These are phyloP conservation scores for Fragilaria radians DNA, from an alignment of 108 stramenopile species.

Conservation along the genomic window DNA sequence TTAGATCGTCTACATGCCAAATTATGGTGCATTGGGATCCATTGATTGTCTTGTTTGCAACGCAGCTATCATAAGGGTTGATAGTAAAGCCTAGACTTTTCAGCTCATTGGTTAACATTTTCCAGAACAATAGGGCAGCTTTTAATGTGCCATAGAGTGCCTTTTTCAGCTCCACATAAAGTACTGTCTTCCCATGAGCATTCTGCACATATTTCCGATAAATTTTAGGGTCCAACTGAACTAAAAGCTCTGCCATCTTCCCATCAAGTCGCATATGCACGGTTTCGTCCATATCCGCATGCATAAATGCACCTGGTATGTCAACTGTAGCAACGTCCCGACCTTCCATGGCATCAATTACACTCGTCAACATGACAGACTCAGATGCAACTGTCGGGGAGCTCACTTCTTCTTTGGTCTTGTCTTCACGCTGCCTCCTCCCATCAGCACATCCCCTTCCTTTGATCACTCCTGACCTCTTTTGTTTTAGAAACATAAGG, in stretches of 20 bases:
- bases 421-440: constrained; percentile 23
- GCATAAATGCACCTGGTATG: constrained; percentile 35
- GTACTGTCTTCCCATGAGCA: constrained; percentile 11
- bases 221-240: constrained; percentile 9
- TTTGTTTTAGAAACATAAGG: constrained; percentile 35
- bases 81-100: constrained; percentile 19
- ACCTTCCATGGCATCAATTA: too few relatives aligned
- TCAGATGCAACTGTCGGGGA: constrained; percentile 30
- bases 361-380: too few relatives aligned
- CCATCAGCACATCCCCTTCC: constrained; percentile 28
- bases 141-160: constrained; percentile 16
- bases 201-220: constrained; percentile 9
- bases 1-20: too few relatives aligned
- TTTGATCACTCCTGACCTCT: constrained; percentile 13
- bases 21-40: too few relatives aligned
- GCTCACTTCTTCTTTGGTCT: constrained; percentile 19
- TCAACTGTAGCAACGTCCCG: too few relatives aligned
- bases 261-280: too few relatives aligned
- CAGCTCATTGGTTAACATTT: constrained; percentile 1
- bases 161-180: constrained; percentile 19
- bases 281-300: too few relatives aligned
- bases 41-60: too few relatives aligned
- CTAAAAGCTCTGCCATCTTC: too few relatives aligned
- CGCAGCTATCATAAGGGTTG: constrained; percentile 40
- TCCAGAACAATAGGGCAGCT: constrained; percentile 16